phyloP scores from a whole-genome alignment of 1,284 basidiomycete genomes.

The Ceratobasidium papillatum region DNA sequence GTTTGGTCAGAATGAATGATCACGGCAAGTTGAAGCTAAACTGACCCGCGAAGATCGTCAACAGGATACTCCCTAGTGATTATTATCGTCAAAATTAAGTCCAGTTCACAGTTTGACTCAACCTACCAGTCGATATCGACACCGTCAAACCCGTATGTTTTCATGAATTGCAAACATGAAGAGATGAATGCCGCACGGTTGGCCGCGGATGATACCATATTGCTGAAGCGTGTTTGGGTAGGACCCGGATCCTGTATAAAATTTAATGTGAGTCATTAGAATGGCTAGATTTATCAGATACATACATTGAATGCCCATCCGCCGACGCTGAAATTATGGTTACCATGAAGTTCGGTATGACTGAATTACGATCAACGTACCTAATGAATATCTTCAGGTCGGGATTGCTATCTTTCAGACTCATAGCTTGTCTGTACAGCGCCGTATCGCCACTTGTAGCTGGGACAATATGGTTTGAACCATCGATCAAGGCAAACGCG shows the following conservation, averaged over 20 bases:
- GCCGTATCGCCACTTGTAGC: background rate
- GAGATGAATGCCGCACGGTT: constrained; percentile 47
- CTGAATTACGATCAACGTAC: too few relatives aligned
- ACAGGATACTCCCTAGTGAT: constrained; percentile 48
- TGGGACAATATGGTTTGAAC: background rate
- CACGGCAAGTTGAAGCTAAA: background rate
- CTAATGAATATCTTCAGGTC: constrained; percentile 24
- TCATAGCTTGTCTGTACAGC: constrained; percentile 1
- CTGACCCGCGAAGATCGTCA: constrained; percentile 15
- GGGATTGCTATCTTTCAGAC: constrained; percentile 1
- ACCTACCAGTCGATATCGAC: constrained; percentile 49
- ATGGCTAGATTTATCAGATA: background rate
- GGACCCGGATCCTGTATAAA: constrained; percentile 7
- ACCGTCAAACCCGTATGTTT: constrained; percentile 49
- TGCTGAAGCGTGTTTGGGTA: constrained; percentile 46
- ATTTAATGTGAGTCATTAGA: too few relatives aligned
- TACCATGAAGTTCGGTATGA: background rate
- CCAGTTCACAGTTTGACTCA: background rate
- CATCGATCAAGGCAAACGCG: constrained; percentile 18
- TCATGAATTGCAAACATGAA: constrained; percentile 47
- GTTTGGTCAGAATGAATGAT: constrained; percentile 29
- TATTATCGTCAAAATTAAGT: background rate
- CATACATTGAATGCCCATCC: constrained; percentile 23
- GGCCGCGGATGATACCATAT: constrained; percentile 45
- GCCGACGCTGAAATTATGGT: background rate